Percentiles rank a stretch among this genome's conserved stretches.
Conservation (phyloP, 2,329 filamentous ascomycete genomes). For the Aureobasidium sp. region DNA sequence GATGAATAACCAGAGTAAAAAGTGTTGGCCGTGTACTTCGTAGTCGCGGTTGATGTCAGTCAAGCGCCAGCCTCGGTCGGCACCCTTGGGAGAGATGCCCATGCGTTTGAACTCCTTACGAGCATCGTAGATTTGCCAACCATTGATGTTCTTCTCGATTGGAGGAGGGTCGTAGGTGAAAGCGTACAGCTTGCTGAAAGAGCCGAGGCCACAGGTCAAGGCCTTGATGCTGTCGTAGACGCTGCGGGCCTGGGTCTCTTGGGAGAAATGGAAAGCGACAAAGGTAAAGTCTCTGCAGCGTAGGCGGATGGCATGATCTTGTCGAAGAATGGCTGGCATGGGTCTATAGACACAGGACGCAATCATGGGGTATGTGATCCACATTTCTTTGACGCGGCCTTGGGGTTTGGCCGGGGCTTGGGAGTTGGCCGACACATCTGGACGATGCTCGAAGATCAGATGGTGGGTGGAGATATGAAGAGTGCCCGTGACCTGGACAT, state of each 20-base stretch:
- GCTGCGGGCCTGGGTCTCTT: constrained; percentile 68
- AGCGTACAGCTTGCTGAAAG: constrained; percentile 83
- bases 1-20: not conserved
- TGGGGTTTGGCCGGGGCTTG: constrained; percentile 33
- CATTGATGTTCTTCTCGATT: constrained; percentile 62
- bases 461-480: constrained; percentile 58
- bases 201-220: constrained; percentile 73
- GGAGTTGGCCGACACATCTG: constrained; percentile 25
- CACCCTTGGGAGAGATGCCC: constrained; percentile 75
- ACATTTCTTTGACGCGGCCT: constrained; percentile 61
- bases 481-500: constrained; percentile 51
- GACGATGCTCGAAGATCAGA: constrained; percentile 55
- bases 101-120: constrained; percentile 79
- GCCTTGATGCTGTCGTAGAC: constrained; percentile 80
- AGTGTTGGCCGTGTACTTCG: constrained; percentile 37
- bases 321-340: constrained; percentile 59
- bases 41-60: constrained; percentile 88
- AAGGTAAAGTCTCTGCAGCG: constrained; percentile 91
- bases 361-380: constrained; percentile 94
- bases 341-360: constrained; percentile 71
- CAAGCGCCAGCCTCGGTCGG: constrained; percentile 78
- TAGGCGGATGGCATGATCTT: constrained; percentile 75
- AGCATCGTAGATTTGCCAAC: constrained; percentile 81
- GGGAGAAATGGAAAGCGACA: constrained; percentile 79
- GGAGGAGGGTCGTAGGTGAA: constrained; percentile 71